These are phyloP conservation scores for Boletus huronensis DNA, from an alignment of 768 basidiomycete genomes.

Conservation along the genomic window DNA sequence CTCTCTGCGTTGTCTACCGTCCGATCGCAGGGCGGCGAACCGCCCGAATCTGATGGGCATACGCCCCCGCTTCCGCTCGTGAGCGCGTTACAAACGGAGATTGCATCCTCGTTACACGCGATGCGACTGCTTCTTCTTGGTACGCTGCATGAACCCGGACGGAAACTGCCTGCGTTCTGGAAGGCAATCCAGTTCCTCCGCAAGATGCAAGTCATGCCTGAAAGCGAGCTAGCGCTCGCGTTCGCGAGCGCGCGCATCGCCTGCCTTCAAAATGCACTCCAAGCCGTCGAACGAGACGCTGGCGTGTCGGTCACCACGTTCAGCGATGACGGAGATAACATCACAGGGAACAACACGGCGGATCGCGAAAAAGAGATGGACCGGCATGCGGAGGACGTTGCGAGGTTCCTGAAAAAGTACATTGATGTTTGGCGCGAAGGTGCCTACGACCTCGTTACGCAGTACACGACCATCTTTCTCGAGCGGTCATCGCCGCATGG, in stretches of 20 bases:
- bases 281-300: slow-evolving; percentile 44
- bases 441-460: slow-evolving; percentile 87
- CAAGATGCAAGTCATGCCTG: slow-evolving; percentile 71
- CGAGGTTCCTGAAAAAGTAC: slow-evolving; percentile 78
- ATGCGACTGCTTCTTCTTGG: slow-evolving; percentile 79
- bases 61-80: slow-evolving; percentile 24
- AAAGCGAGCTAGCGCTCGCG: slow-evolving; percentile 76
- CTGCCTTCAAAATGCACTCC: slow-evolving; percentile 57
- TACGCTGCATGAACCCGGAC: slow-evolving; percentile 75
- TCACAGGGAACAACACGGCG: slow-evolving; percentile 24
- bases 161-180: slow-evolving; percentile 85
- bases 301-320: slow-evolving; percentile 32
- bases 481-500: slow-evolving; percentile 48
- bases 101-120: slow-evolving; percentile 55
- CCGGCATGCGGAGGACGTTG: slow-evolving; percentile 65
- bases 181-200: slow-evolving; percentile 87
- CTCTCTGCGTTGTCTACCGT: slow-evolving; percentile 36
- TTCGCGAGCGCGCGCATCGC: slow-evolving; percentile 74
- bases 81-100: slow-evolving; percentile 60
- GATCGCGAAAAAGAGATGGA: slow-evolving; percentile 46
- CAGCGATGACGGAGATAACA: slow-evolving; percentile 7
- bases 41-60: slow-evolving; percentile 44
- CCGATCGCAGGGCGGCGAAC: slow-evolving; percentile 33
- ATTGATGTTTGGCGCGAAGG: slow-evolving; percentile 91
- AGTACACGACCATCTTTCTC: slow-evolving; percentile 87